Conservation (phyloP, 2,329 filamentous ascomycete species). For the Beauveria caledonica region DNA sequence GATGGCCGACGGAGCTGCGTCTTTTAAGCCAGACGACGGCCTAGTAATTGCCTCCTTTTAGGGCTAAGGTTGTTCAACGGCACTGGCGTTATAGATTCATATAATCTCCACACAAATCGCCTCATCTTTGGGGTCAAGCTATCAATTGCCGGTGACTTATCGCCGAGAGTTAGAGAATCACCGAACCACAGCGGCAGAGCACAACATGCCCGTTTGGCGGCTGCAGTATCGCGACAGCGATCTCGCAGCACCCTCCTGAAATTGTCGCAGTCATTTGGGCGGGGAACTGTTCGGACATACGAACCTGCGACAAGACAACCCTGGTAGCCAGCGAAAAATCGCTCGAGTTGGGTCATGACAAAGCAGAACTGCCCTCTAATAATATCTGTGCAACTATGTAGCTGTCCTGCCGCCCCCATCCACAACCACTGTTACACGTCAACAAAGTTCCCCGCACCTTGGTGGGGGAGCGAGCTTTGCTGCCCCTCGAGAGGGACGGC, state of each 20-base stretch:
- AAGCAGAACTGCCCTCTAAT: neutral
- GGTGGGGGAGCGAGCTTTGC: neutral
- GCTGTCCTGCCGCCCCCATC: neutral
- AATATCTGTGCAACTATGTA: neutral
- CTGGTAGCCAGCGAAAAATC: neutral
- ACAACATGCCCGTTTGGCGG: too few species aligned
- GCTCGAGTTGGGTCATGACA: neutral
- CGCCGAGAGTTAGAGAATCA: neutral
- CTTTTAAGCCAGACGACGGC: neutral
- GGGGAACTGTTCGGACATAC: slow-evolving; percentile 1
- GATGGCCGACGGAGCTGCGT: neutral
- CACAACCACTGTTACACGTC: neutral
- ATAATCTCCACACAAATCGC: neutral
- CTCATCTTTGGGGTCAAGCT: neutral
- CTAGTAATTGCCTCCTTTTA: neutral
- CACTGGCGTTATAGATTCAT: neutral
- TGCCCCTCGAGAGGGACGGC: neutral
- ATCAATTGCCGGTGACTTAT: neutral
- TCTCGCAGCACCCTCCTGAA: too few species aligned
- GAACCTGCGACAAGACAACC: neutral
- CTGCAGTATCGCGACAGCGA: too few species aligned
- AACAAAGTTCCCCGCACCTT: neutral
- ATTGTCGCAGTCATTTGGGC: neutral
- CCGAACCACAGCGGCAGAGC: too few species aligned
- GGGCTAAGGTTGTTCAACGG: neutral